These are phyloP conservation scores for Phaeosphaeria sp. DNA, from an alignment of 2,329 filamentous ascomycete species.

Conservation along the genomic window DNA sequence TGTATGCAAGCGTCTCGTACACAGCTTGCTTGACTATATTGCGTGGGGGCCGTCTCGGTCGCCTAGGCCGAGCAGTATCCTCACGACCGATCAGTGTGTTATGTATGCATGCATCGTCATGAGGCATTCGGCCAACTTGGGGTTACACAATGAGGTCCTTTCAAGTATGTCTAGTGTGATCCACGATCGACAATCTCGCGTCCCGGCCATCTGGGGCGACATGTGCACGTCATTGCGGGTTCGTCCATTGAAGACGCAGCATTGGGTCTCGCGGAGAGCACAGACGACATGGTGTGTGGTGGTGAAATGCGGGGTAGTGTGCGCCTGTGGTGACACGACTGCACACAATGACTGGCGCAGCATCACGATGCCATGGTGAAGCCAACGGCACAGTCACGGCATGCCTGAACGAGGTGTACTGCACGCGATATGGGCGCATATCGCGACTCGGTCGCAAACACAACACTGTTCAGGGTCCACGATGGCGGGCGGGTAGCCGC, in stretches of 20 bases:
- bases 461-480: constrained; percentile 9
- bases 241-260: not conserved
- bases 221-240: constrained; percentile 16
- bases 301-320: constrained; percentile 29
- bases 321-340: constrained; percentile 14
- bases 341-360: constrained; percentile 5
- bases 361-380: not conserved
- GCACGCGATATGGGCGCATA: constrained; percentile 10
- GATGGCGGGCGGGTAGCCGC: constrained; percentile 22
- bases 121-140: not conserved
- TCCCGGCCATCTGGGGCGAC: constrained; percentile 21
- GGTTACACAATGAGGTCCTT: not conserved
- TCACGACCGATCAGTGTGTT: not conserved
- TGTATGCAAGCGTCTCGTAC: constrained; percentile 22
- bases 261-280: constrained; percentile 5
- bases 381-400: not conserved
- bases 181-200: constrained; percentile 5
- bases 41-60: constrained; percentile 16
- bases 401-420: not conserved
- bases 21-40: constrained; percentile 13
- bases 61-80: not conserved
- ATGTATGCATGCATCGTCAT: not conserved
- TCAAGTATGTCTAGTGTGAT: not conserved
- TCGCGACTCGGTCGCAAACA: constrained; percentile 11
- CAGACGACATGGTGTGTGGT: constrained; percentile 11